A percentile compares a stretch with the other conserved stretches of the same genome.
phyloP scores from a whole-genome alignment of 2,329 filamentous ascomycete genomes.

The Elsinoe arachidis region DNA sequence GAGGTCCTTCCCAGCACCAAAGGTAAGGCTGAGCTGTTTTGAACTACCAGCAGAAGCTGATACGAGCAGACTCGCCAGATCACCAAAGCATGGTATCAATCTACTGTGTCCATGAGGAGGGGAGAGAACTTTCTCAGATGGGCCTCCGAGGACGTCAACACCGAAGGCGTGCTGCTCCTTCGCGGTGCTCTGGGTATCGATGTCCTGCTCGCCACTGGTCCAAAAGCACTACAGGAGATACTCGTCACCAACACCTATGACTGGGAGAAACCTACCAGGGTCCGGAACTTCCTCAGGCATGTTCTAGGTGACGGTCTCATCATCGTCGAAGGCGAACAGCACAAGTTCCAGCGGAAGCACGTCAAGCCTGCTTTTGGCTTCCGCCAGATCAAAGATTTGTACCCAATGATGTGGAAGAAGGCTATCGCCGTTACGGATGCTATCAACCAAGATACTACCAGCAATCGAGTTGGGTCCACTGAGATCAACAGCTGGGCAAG shows the following conservation, averaged over 20 bases:
- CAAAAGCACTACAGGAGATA: constrained; percentile 41
- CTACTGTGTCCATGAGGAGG: not conserved
- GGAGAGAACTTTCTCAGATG: not conserved
- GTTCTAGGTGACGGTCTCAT: constrained; percentile 46
- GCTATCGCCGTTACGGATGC: constrained; percentile 56
- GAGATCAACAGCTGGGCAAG: constrained; percentile 38
- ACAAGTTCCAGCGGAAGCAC: constrained; percentile 55
- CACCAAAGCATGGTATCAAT: not conserved
- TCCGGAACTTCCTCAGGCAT: constrained; percentile 37
- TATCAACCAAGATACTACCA: constrained; percentile 47
- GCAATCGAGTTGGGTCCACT: constrained; percentile 27
- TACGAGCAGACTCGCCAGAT: not conserved
- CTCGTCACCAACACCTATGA: constrained; percentile 47
- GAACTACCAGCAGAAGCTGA: not conserved
- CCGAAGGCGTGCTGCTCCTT: not conserved
- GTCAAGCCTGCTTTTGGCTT: constrained; percentile 80
- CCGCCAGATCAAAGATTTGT: constrained; percentile 74
- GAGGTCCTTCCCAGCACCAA: not conserved
- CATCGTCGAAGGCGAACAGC: constrained; percentile 42
- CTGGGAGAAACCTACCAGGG: constrained; percentile 41
- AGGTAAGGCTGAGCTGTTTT: not conserved
- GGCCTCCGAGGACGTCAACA: constrained; percentile 1
- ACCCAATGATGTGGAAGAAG: constrained; percentile 77
- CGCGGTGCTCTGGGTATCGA: not conserved
- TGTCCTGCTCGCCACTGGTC: constrained; percentile 29